Conservation (phyloP, 306 rosid species). For the Ormosia emarginata region DNA sequence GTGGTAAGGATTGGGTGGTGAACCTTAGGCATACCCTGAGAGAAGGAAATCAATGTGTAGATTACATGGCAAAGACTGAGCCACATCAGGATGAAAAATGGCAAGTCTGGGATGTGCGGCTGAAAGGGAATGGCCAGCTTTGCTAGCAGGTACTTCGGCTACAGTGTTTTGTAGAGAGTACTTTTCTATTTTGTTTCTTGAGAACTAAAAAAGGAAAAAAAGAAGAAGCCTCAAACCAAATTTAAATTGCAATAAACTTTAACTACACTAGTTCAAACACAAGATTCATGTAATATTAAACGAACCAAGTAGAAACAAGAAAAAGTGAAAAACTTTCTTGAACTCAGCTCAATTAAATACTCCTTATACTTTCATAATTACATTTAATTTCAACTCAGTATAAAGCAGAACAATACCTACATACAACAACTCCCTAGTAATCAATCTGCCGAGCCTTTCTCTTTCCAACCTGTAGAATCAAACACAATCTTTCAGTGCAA, state of each 20-base stretch:
- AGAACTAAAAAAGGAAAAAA: not conserved
- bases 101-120: not conserved
- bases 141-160: not conserved
- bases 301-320: not conserved
- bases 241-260: not conserved
- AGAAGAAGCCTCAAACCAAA: not conserved
- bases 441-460: not conserved
- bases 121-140: not conserved
- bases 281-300: not conserved
- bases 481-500: slow-evolving; percentile 15
- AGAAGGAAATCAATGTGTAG: not conserved
- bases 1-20: not conserved
- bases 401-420: slow-evolving; percentile 14
- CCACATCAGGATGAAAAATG: not conserved
- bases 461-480: slow-evolving; percentile 16
- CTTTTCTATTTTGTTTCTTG: not conserved
- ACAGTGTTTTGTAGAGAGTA: not conserved
- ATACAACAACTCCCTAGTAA: not conserved
- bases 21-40: not conserved
- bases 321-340: not conserved
- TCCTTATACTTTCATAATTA: not conserved
- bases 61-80: not conserved
- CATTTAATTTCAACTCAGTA: not conserved
- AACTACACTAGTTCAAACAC: not conserved
- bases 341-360: not conserved